Evolutionary conservation across 192 early-diverging fungal species (phyloP), one percentile per base, ranked within the genome.

Genomic region (Polychytrium aggregatum): DNA sequence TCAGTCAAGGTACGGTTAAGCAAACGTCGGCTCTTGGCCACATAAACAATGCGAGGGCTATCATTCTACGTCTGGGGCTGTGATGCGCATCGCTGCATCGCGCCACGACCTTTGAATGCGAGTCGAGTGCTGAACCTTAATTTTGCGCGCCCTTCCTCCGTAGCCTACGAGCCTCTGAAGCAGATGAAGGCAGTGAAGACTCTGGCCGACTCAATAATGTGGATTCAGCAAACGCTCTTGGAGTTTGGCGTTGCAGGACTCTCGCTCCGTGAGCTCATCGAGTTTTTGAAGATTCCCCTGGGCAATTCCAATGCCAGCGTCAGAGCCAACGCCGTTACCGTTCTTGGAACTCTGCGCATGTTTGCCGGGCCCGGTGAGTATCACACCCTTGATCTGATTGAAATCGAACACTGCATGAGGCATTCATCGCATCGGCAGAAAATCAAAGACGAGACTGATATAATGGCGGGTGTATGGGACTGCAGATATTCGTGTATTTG

Each of bases 181-280:
- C 83, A 79, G 38, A 74, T 78, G 7, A 97, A 97, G 66, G 80
- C 82, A 37, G 93, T 93, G 2, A 98, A 98, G 65, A 81, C 82
- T 0, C 57, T 96, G 7, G 85, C 87, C 0, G 93, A 97, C 57
- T 78, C 78, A 6, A 49, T 98, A 44, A 52, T 73, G 14, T 98
- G 93, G 92, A 82, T 96, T 17, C 75, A 92, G 52, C 57, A 75
- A 14, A 81, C 79, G 48, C 47, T 97, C 37, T 66, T 87, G 44
- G 95, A 97, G 36, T 98, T 98, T 72, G 95, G 95, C 16, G 80
- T 86, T 6, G 55, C 55, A 1, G 90, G 90, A 0, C 55, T 98
- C 16, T 64, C 78, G 41, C 57, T 95, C 5, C 70, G 81, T 9
- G 79, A 81, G 25, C 60, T 98, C 14, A 79, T 94, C 44, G 87